A percentile compares a stretch with the other conserved stretches of the same genome.
These are phyloP conservation scores for Cryomyces antarcticus DNA, from an alignment of 495 filamentous ascomycete genomes.

Conservation along the genomic window DNA sequence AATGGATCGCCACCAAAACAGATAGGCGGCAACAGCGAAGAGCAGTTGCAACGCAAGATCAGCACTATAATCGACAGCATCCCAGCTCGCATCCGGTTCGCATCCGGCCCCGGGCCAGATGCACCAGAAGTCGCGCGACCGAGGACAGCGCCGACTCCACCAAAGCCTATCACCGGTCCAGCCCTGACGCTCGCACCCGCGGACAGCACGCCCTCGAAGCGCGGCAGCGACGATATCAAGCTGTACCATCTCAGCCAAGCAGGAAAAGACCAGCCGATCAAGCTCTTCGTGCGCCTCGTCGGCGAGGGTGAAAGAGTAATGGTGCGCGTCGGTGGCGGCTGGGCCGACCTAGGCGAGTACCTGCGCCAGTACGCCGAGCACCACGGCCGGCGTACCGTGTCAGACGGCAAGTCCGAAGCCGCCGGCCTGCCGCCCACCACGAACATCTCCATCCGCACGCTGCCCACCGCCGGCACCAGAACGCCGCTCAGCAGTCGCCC, in stretches of 20 bases:
- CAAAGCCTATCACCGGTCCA: neutral
- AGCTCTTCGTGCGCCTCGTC: conserved; percentile 79
- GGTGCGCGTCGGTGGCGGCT: conserved; percentile 91
- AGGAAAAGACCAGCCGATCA: conserved; percentile 67
- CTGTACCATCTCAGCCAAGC: conserved; percentile 82
- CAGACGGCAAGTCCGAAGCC: conserved; percentile 34
- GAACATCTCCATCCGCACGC: no score
- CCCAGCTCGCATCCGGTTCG: conserved; percentile 60
- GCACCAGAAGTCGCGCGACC: conserved; percentile 1
- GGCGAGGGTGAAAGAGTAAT: conserved; percentile 91
- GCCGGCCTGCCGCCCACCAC: conserved; percentile 14
- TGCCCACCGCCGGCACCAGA: neutral
- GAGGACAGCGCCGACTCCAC: no score
- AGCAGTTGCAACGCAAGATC: conserved; percentile 68
- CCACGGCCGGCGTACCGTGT: conserved; percentile 44
- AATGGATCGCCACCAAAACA: no score
- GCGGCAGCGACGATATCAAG: conserved; percentile 43
- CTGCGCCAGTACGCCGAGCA: conserved; percentile 83
- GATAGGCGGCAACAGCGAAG: conserved; percentile 17
- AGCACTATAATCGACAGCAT: conserved; percentile 63
- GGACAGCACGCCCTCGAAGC: neutral
- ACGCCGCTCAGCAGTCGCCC: neutral
- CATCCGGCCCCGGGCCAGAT: conserved; percentile 27
- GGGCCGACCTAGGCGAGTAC: conserved; percentile 89
- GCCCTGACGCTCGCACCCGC: conserved; percentile 9